Conservation (phyloP, 805 yeast species). For the Barnettozyma siamensis region DNA sequence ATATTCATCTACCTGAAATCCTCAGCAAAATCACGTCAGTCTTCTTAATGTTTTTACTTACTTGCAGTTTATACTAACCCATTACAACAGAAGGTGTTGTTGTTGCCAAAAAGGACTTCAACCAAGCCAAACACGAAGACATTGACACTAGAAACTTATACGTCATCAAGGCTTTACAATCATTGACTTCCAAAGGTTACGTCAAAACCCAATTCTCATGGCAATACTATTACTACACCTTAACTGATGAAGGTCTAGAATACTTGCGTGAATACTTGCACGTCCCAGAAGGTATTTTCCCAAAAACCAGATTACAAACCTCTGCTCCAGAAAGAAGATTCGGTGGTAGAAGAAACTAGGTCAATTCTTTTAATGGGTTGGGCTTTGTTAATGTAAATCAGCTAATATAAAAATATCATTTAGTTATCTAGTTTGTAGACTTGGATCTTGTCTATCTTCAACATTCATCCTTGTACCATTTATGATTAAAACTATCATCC, state of each 20-base stretch:
- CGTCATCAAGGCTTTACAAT: conserved; percentile 98
- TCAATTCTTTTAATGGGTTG: conserved; percentile 7
- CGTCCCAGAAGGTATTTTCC: conserved; percentile 98
- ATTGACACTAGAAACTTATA: conserved; percentile 96
- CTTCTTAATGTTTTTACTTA: too few species aligned
- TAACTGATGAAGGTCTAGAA: conserved; percentile 99
- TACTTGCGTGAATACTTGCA: conserved; percentile 97
- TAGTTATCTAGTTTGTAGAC: not conserved
- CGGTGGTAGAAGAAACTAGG: conserved; percentile 39
- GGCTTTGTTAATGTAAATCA: conserved; percentile 17
- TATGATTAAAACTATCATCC: too few species aligned
- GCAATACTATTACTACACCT: conserved; percentile 99
- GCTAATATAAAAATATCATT: conserved; percentile 20
- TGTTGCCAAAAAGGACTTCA: conserved; percentile 98
- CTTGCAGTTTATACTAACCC: conserved; percentile 31
- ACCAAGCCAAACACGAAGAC: conserved; percentile 97
- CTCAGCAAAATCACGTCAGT: too few species aligned
- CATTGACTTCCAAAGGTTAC: conserved; percentile 97
- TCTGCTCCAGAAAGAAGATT: conserved; percentile 77
- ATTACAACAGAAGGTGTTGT: conserved; percentile 86
- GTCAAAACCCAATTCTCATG: conserved; percentile 99
- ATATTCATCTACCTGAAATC: too few species aligned
- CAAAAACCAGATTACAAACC: conserved; percentile 95
- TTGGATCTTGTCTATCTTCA: too few species aligned
- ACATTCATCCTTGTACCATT: too few species aligned